Base-by-base conservation (phyloP, 108 stramenopile species). In the Mayamaea pseudoterrestris region DNA sequence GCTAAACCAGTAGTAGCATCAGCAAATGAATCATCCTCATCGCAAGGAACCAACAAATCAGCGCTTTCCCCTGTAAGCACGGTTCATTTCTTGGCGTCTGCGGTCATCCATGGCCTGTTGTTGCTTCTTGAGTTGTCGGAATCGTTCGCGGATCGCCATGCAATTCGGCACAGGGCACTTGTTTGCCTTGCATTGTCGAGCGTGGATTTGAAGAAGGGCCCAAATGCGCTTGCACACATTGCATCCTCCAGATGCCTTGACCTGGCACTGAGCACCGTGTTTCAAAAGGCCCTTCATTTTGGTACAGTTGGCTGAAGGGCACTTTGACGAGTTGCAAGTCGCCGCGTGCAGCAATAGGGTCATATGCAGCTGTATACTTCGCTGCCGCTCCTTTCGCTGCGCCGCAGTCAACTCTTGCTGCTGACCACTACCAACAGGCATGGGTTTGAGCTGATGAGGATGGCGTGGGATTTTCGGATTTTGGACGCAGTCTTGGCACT, bases 211-310 rank as follows among this genome's bases (percentile, higher is more conserved):
- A 40, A 98, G 73, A 16, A 98, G 86, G n/a, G 89, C 90, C 92
- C 90, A 96, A 39, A 96, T 93, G n/a, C 97, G 79, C 51, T 90
- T 92, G 68, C 97, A 98, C 3, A 93, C 81, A 44, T 82, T 66
- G 61, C 97, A 98, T 14, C 94, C 94, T 20, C 94, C 94, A 50
- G 69, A 60, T 8, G 82, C 90, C 65, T 91, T 86, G 28, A 78
- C 44, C 47, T 76, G 63, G 57, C 96, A 98, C 29, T 71, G 63
- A 1, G 65, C 50, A 23, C 80, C 87, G 52, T 95, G 90, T 50
- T 85, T 80, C 44, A 92, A 60, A 7, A 95, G 66, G 7, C 88
- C 93, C 81, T 98, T 98, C 98, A 98, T 98, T 58, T 93, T 93
- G 23, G 71, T 72, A 73, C 98, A 98, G 58, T 97, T 98, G 35